A percentile compares a stretch with the other conserved stretches of the same genome.
phyloP scores from a whole-genome alignment of 2,329 filamentous ascomycete genomes.

The Iodosphaeria phyllophila region DNA sequence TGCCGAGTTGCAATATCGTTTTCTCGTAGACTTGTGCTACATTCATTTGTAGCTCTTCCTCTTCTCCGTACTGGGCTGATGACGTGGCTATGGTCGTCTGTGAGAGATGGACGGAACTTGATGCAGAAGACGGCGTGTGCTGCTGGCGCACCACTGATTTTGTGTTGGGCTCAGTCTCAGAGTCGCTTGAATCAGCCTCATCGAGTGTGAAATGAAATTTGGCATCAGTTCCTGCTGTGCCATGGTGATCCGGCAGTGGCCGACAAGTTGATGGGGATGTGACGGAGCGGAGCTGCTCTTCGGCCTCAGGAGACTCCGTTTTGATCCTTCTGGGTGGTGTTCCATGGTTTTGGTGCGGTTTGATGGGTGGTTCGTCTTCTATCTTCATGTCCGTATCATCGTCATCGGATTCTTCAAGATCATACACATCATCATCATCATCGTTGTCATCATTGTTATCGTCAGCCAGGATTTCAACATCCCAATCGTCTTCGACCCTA shows the following conservation, averaged over 20 bases:
- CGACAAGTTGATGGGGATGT: no score
- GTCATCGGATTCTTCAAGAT: constrained; percentile 7
- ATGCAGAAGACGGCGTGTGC: no score
- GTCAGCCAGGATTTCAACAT: neutral
- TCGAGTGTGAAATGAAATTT: no score
- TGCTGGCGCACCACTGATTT: no score
- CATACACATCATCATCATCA: constrained; percentile 2
- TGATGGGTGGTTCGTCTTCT: neutral
- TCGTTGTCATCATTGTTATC: constrained; percentile 11
- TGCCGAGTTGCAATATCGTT: constrained; percentile 58
- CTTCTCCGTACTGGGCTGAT: constrained; percentile 16
- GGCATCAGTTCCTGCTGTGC: no score
- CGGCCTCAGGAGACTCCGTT: no score
- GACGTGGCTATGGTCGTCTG: no score
- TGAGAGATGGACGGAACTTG: no score
- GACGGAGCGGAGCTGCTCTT: no score
- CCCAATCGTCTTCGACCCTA: neutral
- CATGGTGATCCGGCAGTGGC: no score
- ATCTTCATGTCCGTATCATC: constrained; percentile 2
- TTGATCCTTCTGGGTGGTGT: neutral
- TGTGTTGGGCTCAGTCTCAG: no score
- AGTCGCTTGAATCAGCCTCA: no score
- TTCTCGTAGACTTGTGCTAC: constrained; percentile 62
- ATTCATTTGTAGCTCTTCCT: constrained; percentile 42
- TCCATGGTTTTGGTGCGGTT: neutral